A percentile compares a stretch with the other conserved stretches of the same genome.
Conservation (phyloP, 2,329 filamentous ascomycete species). For the Penicillium sp. region DNA sequence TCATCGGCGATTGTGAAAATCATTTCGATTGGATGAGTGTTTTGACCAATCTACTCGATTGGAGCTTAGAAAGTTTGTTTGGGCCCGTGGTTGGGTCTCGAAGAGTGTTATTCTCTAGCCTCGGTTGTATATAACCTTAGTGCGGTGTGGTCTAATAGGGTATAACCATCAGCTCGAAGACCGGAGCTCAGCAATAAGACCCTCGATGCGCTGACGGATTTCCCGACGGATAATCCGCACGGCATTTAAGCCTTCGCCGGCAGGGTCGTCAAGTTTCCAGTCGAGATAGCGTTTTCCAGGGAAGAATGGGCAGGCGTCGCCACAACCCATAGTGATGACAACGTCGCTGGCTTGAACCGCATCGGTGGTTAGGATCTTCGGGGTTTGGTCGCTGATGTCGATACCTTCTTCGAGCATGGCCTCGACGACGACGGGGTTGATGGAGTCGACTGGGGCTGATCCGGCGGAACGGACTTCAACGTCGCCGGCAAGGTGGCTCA, state of each 20-base stretch:
- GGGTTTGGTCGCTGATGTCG: conserved; percentile 20
- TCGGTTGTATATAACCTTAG: too few species aligned
- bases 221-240: conserved; percentile 21
- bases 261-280: conserved; percentile 26
- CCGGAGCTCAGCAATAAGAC: conserved; percentile 14
- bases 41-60: too few species aligned
- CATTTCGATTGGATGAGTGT: not conserved
- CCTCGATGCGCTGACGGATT: conserved; percentile 20
- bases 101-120: too few species aligned
- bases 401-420: conserved; percentile 28
- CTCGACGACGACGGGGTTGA: conserved; percentile 23
- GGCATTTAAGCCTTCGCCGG: conserved; percentile 21
- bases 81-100: too few species aligned
- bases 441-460: conserved; percentile 23
- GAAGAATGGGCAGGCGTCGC: conserved; percentile 25
- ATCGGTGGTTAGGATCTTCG: conserved; percentile 23
- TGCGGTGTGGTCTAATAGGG: too few species aligned
- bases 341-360: conserved; percentile 22
- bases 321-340: conserved; percentile 29
- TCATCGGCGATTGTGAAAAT: not conserved
- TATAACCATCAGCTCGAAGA: too few species aligned
- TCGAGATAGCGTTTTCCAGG: conserved; percentile 26
- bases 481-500: conserved; percentile 17
- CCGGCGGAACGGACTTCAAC: conserved; percentile 26
- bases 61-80: too few species aligned